Percentiles rank a stretch among this genome's conserved stretches.
These are phyloP conservation scores for Acarospora socialis DNA, from an alignment of 2,329 filamentous ascomycete species.

Conservation along the genomic window DNA sequence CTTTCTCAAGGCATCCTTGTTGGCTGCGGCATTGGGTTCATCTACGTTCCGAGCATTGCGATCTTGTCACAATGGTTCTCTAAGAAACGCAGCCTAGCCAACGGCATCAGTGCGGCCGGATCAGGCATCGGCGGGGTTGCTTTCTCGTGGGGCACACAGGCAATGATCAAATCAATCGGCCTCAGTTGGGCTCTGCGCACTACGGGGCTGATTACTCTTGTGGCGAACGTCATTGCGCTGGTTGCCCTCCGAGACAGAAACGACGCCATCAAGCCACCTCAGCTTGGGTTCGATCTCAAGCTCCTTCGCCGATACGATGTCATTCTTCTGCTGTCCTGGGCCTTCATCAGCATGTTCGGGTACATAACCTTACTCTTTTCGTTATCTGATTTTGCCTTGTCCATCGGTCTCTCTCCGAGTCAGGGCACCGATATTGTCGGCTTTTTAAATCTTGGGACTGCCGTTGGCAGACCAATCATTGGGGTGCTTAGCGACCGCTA, in stretches of 20 bases:
- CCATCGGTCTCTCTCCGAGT: conserved; percentile 25
- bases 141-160: conserved; percentile 22
- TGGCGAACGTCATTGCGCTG: conserved; percentile 19
- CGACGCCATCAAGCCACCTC: conserved; percentile 20
- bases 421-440: conserved; percentile 30
- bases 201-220: conserved; percentile 23
- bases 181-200: conserved; percentile 29
- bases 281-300: conserved; percentile 23
- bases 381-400: conserved; percentile 30
- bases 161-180: conserved; percentile 24
- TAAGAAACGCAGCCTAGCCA: conserved; percentile 25
- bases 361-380: conserved; percentile 33
- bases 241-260: conserved; percentile 24
- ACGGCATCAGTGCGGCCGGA: conserved; percentile 26
- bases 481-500: conserved; percentile 31
- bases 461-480: conserved; percentile 31
- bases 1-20: conserved; percentile 28
- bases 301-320: conserved; percentile 23
- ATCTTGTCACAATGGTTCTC: conserved; percentile 31
- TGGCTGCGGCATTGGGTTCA: conserved; percentile 26
- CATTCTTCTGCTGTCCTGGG: conserved; percentile 27
- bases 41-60: conserved; percentile 26
- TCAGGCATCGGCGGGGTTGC: conserved; percentile 28
- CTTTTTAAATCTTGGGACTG: conserved; percentile 33
- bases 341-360: conserved; percentile 31